Conservation (phyloP, 2,329 filamentous ascomycete genomes). For the Talaromyces sp. region DNA sequence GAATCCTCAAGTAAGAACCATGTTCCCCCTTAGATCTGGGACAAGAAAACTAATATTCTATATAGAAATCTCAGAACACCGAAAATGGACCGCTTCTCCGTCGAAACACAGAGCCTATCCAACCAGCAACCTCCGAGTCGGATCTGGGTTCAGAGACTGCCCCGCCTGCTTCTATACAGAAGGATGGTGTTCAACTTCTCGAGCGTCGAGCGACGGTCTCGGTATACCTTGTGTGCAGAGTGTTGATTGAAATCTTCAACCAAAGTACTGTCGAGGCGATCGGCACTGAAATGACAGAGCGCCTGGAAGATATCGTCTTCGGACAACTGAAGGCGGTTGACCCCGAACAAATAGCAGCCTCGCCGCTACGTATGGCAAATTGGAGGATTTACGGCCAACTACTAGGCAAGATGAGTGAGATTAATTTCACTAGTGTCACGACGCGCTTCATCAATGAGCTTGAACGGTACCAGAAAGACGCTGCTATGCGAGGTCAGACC, state of each 20-base stretch:
- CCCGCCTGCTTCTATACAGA: conserved; percentile 35
- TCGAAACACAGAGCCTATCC: conserved; percentile 72
- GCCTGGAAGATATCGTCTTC: conserved; percentile 93
- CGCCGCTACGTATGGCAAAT: conserved; percentile 83
- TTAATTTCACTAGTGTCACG: conserved; percentile 83
- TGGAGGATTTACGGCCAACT: conserved; percentile 93
- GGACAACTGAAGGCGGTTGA: conserved; percentile 89
- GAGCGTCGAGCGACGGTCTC: conserved; percentile 91
- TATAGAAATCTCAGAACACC: conserved; percentile 34
- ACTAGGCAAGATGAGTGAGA: conserved; percentile 91
- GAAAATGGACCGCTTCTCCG: conserved; percentile 56
- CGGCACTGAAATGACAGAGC: conserved; percentile 87
- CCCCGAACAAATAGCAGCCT: conserved; percentile 67
- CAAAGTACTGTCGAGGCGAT: conserved; percentile 82
- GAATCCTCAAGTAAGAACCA: conserved; percentile 34
- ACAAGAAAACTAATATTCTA: conserved; percentile 5
- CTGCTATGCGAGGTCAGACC: conserved; percentile 48
- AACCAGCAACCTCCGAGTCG: conserved; percentile 42
- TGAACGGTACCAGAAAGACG: conserved; percentile 72
- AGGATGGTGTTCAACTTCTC: conserved; percentile 71
- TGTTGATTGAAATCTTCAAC: conserved; percentile 88
- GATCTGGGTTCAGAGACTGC: conserved; percentile 30
- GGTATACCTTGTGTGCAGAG: conserved; percentile 91
- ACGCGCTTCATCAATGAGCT: conserved; percentile 79
- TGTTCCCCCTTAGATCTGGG: not conserved